Percentiles rank a stretch among this genome's conserved stretches.
Conservation (phyloP, 2,329 filamentous ascomycete species). For the Teratosphaeria gauchensis region DNA sequence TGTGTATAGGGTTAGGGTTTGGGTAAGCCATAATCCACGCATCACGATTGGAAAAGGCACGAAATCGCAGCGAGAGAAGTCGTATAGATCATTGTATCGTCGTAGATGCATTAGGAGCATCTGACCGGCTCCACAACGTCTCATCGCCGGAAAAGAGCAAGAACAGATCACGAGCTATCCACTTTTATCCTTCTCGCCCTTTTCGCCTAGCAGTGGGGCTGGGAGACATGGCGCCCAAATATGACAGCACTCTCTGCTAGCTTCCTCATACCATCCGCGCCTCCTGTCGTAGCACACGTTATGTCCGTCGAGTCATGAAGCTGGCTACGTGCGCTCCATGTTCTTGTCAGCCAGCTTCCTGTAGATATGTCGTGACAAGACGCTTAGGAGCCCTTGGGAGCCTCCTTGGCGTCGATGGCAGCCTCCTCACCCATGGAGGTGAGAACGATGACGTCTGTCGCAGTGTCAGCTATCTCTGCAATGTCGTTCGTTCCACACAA, state of each 20-base stretch:
- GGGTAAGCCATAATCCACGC: neutral
- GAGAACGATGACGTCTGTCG: constrained; percentile 61
- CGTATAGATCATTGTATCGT: neutral
- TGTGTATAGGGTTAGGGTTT: constrained; percentile 4
- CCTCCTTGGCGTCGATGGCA: constrained; percentile 90
- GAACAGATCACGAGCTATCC: neutral
- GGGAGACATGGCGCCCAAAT: neutral
- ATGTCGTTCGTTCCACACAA: neutral
- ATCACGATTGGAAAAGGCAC: neutral
- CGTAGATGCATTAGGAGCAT: neutral
- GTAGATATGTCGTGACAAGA: neutral
- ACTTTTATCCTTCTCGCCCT: neutral
- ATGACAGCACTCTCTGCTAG: neutral
- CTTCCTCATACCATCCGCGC: neutral
- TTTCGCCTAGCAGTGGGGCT: neutral
- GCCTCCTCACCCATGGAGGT: constrained; percentile 94
- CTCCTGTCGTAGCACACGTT: constrained; percentile 1
- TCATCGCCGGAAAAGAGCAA: neutral
- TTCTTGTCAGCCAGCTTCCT: neutral
- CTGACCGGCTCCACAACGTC: neutral
- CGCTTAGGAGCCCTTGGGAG: constrained; percentile 42
- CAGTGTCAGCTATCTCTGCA: constrained; percentile 43
- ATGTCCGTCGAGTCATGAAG: constrained; percentile 4
- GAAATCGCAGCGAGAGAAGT: neutral
- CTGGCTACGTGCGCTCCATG: neutral